phyloP scores from a whole-genome alignment of 805 yeast species.

The Spathaspora gorwiae region DNA sequence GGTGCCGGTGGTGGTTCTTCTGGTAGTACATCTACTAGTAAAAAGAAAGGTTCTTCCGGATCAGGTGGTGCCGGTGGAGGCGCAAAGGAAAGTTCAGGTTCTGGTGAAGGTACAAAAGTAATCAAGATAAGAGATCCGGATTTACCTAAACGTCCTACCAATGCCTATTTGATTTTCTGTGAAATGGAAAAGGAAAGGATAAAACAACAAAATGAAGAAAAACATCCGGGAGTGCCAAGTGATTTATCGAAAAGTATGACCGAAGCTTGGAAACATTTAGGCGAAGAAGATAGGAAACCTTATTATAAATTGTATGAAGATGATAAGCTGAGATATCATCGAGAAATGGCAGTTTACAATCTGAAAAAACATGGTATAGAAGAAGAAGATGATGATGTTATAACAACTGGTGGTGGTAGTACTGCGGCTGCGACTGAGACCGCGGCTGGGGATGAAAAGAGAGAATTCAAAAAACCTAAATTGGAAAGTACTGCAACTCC shows the following conservation, averaged over 20 bases:
- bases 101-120: conserved; percentile 20
- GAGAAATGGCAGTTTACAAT: conserved; percentile 60
- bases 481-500: neutral
- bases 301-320: conserved; percentile 72
- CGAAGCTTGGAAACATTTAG: conserved; percentile 78
- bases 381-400: conserved; percentile 6
- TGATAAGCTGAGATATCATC: conserved; percentile 69
- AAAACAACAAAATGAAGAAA: conserved; percentile 51
- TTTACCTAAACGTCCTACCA: conserved; percentile 84
- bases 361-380: conserved; percentile 18
- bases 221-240: conserved; percentile 38
- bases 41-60: conserved; percentile 9
- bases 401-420: conserved; percentile 3
- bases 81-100: conserved; percentile 29
- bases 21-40: conserved; percentile 6
- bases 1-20: neutral
- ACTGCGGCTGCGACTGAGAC: neutral
- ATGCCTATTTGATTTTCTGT: conserved; percentile 84
- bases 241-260: conserved; percentile 78
- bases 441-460: conserved; percentile 1
- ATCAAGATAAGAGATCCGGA: conserved; percentile 63
- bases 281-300: conserved; percentile 65
- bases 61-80: conserved; percentile 8
- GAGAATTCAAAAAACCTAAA: conserved; percentile 4
- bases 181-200: conserved; percentile 78